Evolutionary conservation across 2,329 filamentous ascomycete species (phyloP).

Genomic region (Fusarium bulbicola): DNA sequence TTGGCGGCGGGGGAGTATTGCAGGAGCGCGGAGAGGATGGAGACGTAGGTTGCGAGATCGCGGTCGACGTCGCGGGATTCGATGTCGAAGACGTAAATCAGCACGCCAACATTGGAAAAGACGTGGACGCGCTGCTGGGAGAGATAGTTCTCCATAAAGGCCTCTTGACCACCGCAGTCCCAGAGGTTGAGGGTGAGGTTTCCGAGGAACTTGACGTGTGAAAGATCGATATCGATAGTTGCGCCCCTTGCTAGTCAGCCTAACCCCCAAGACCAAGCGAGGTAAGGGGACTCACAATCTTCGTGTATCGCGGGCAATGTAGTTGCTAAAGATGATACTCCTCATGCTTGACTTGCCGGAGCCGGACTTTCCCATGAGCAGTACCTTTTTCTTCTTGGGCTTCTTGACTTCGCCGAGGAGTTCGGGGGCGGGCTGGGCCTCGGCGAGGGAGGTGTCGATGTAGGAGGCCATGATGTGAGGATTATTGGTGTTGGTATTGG

Average conservation of each 20-base stretch:
- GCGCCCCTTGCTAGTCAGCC: conserved; percentile 67
- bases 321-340: conserved; percentile 99
- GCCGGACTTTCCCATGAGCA: conserved; percentile 94
- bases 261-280: background rate
- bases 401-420: conserved; percentile 66
- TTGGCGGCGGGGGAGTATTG: conserved; percentile 85
- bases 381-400: conserved; percentile 85
- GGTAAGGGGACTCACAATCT: conserved; percentile 65
- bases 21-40: conserved; percentile 86
- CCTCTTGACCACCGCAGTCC: conserved; percentile 99
- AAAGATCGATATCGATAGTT: conserved; percentile 98
- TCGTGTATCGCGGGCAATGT: conserved; percentile 94
- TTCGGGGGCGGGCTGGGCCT: conserved; percentile 45
- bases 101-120: conserved; percentile 93
- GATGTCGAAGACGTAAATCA: conserved; percentile 99
- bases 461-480: conserved; percentile 45
- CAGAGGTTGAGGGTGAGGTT: conserved; percentile 97
- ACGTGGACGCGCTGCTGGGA: conserved; percentile 95
- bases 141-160: conserved; percentile 98
- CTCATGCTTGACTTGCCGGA: conserved; percentile 99
- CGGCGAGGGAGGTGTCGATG: conserved; percentile 45
- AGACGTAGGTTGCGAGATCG: conserved; percentile 90
- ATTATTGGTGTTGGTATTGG: background rate
- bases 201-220: conserved; percentile 98
- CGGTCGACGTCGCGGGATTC: conserved; percentile 94